Conservation (phyloP, 768 basidiomycete genomes). For the Hericium rajendrae region DNA sequence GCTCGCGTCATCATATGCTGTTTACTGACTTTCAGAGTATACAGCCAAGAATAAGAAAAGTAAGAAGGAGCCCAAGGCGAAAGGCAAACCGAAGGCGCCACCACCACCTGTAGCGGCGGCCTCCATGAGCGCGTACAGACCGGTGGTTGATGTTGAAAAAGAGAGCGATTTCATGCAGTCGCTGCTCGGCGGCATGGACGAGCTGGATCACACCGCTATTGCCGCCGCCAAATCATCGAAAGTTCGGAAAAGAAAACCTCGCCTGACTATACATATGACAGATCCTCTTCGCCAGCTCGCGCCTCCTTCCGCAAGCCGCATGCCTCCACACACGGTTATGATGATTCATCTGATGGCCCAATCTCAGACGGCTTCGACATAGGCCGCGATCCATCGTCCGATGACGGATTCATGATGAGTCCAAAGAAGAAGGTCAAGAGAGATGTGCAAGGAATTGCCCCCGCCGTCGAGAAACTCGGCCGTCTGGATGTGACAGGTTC, state of each 20-base stretch:
- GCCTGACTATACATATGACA: slow-evolving; percentile 21
- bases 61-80: slow-evolving; percentile 31
- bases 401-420: slow-evolving; percentile 55
- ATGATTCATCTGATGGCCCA: slow-evolving; percentile 22
- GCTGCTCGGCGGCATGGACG: slow-evolving; percentile 65
- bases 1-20: neutral
- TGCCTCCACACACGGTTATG: slow-evolving; percentile 14
- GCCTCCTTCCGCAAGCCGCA: slow-evolving; percentile 9
- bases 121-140: slow-evolving; percentile 74
- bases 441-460: slow-evolving; percentile 34
- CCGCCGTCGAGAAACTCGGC: slow-evolving; percentile 48
- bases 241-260: slow-evolving; percentile 63
- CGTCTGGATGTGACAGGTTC: slow-evolving; percentile 46
- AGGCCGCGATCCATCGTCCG: slow-evolving; percentile 27
- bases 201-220: slow-evolving; percentile 25
- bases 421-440: slow-evolving; percentile 60
- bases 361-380: slow-evolving; percentile 19
- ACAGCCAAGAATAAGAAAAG: slow-evolving; percentile 29
- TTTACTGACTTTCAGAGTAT: slow-evolving; percentile 1
- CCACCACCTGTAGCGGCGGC: slow-evolving; percentile 34
- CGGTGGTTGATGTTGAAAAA: slow-evolving; percentile 62
- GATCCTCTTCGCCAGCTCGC: slow-evolving; percentile 16
- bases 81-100: slow-evolving; percentile 39
- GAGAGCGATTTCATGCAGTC: slow-evolving; percentile 87
- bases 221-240: slow-evolving; percentile 25